phyloP scores from a whole-genome alignment of 163 green algal species.

The Prototheca stagnorum region DNA sequence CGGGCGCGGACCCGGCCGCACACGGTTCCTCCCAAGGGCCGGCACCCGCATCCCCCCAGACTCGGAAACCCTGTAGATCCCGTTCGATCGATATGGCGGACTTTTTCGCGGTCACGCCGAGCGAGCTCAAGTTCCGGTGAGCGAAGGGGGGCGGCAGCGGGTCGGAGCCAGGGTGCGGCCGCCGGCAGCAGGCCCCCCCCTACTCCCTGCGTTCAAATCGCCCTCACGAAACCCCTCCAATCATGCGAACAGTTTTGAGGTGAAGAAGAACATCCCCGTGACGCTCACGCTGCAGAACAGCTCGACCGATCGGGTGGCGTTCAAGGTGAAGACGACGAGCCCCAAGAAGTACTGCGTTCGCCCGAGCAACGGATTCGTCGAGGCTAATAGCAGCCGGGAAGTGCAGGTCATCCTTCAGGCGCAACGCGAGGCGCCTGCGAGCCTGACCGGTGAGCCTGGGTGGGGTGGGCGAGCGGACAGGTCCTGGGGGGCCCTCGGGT shows the following conservation, averaged over 20 bases:
- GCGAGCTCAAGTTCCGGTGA: slow-evolving; percentile 17
- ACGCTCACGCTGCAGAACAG: slow-evolving; percentile 50
- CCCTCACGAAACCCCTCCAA: not conserved
- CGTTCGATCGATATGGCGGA: slow-evolving; percentile 3
- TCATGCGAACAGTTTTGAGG: slow-evolving; percentile 28
- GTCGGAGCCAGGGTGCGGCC: not conserved
- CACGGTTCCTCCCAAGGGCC: slow-evolving; percentile 6
- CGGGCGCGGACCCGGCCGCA: too few species aligned
- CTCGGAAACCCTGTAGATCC: too few species aligned
- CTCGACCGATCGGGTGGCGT: slow-evolving; percentile 33
- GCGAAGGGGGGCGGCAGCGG: not conserved
- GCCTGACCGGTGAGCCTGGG: slow-evolving; percentile 19
- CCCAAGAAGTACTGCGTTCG: slow-evolving; percentile 70
- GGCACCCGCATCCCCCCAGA: too few species aligned
- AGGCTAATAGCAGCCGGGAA: slow-evolving; percentile 35
- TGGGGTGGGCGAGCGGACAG: too few species aligned
- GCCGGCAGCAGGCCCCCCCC: too few species aligned
- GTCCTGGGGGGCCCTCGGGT: too few species aligned
- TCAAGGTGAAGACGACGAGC: slow-evolving; percentile 71
- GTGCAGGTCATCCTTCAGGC: slow-evolving; percentile 42
- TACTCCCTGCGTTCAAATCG: not conserved
- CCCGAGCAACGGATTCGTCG: slow-evolving; percentile 51
- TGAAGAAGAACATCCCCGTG: slow-evolving; percentile 55
- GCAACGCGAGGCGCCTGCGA: slow-evolving; percentile 45
- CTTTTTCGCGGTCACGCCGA: slow-evolving; percentile 4